These are phyloP conservation scores for Huntiella decipiens DNA, from an alignment of 2,329 filamentous ascomycete genomes.

Conservation along the genomic window DNA sequence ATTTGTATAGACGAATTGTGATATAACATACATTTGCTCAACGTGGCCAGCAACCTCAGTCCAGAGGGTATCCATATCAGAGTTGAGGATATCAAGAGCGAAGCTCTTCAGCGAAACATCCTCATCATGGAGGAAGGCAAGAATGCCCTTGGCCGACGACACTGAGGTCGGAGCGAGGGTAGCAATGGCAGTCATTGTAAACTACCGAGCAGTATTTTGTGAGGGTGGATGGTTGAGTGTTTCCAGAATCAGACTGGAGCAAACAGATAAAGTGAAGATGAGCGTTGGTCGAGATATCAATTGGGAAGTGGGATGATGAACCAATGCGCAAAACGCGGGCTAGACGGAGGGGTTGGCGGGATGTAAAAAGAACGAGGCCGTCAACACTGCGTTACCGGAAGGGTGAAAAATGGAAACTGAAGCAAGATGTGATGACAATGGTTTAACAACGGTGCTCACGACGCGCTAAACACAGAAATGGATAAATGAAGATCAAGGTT, in stretches of 20 bases:
- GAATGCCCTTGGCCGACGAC: slow-evolving; percentile 79
- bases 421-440: too few relatives aligned
- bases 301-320: slow-evolving; percentile 6
- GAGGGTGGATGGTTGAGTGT: not conserved
- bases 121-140: slow-evolving; percentile 89
- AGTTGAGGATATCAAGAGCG: slow-evolving; percentile 84
- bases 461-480: too few relatives aligned
- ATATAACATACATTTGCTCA: slow-evolving; percentile 58
- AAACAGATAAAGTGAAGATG: slow-evolving; percentile 8
- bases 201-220: not conserved
- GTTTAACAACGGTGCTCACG: too few relatives aligned
- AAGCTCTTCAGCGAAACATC: slow-evolving; percentile 89
- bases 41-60: slow-evolving; percentile 87
- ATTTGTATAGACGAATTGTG: not conserved
- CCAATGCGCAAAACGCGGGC: not conserved
- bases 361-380: too few relatives aligned
- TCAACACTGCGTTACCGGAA: too few relatives aligned
- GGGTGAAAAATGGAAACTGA: too few relatives aligned
- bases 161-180: slow-evolving; percentile 54
- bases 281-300: slow-evolving; percentile 12
- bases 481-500: not conserved
- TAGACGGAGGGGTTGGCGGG: not conserved
- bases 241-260: not conserved
- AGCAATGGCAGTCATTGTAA: slow-evolving; percentile 52
- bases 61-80: slow-evolving; percentile 94